phyloP scores from a whole-genome alignment of 805 yeast genomes.

The Spathaspora boniae region DNA sequence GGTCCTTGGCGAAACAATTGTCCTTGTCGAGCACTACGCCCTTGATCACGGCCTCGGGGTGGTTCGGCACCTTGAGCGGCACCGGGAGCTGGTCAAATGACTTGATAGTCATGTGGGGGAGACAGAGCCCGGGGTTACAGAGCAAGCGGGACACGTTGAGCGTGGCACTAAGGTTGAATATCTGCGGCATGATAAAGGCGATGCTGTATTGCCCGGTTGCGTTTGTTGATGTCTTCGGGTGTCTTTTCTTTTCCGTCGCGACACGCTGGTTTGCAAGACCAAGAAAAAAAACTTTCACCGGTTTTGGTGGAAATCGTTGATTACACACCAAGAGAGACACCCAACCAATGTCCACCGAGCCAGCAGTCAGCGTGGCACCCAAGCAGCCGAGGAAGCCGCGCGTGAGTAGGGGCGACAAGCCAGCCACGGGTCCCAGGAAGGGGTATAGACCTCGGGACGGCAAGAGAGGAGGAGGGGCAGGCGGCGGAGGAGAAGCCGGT shows the following conservation, averaged over 20 bases:
- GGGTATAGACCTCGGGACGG: not conserved
- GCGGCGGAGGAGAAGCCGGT: no score
- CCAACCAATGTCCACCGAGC: no score
- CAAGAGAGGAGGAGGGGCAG: conserved; percentile 11
- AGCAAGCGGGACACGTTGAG: conserved; percentile 59
- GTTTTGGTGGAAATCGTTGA: no score
- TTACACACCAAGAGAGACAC: no score
- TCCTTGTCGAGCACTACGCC: conserved; percentile 91
- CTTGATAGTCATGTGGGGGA: conserved; percentile 57
- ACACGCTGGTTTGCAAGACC: no score
- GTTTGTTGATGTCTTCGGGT: no score
- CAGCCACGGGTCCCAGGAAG: not conserved
- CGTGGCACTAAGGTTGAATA: conserved; percentile 75
- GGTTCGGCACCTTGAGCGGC: conserved; percentile 42
- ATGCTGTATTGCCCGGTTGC: no score
- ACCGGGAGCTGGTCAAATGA: conserved; percentile 60
- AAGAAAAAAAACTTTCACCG: no score
- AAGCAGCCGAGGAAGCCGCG: conserved; percentile 9
- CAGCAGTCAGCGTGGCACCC: no score
- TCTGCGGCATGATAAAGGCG: no score
- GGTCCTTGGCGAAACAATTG: conserved; percentile 88
- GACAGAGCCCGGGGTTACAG: conserved; percentile 60
- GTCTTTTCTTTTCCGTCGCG: no score
- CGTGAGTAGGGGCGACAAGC: conserved; percentile 7
- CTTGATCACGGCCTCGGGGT: conserved; percentile 40